phyloP scores from a whole-genome alignment of 2,329 filamentous ascomycete genomes.

The Nigrospora oryzae region DNA sequence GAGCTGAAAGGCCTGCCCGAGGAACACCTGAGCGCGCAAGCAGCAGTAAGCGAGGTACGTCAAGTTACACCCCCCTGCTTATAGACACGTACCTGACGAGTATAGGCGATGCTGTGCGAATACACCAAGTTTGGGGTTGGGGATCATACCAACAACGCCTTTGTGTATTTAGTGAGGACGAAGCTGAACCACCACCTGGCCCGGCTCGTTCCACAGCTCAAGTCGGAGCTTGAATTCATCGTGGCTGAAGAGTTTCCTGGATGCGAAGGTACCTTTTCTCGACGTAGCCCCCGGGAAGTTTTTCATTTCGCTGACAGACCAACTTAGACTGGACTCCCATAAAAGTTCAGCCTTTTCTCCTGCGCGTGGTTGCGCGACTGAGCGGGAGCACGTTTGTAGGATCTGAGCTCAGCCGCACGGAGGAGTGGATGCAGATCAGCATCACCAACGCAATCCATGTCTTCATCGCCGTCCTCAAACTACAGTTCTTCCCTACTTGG shows the following conservation, averaged over 20 bases:
- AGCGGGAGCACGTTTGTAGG: slow-evolving; percentile 47
- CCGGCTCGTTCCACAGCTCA: slow-evolving; percentile 35
- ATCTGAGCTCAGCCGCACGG: slow-evolving; percentile 36
- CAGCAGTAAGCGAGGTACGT: slow-evolving; percentile 37
- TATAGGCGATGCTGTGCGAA: slow-evolving; percentile 38
- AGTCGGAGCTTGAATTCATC: slow-evolving; percentile 36
- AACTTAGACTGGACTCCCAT: slow-evolving; percentile 44
- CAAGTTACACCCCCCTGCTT: not conserved
- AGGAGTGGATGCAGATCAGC: slow-evolving; percentile 44
- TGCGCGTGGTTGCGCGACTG: slow-evolving; percentile 42
- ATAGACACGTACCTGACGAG: slow-evolving; percentile 1
- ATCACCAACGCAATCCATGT: slow-evolving; percentile 41
- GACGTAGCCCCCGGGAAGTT: not conserved
- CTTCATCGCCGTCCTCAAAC: slow-evolving; percentile 36
- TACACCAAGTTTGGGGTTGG: slow-evolving; percentile 42
- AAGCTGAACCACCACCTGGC: slow-evolving; percentile 39
- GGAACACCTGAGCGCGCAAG: slow-evolving; percentile 37
- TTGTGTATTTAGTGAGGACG: slow-evolving; percentile 34
- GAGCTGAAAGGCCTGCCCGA: slow-evolving; percentile 41
- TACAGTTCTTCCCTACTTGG: slow-evolving; percentile 44
- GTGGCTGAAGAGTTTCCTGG: slow-evolving; percentile 37
- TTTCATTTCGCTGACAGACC: not conserved
- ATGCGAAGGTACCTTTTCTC: slow-evolving; percentile 26
- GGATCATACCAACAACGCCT: slow-evolving; percentile 30
- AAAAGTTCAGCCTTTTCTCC: slow-evolving; percentile 41